Evolutionary conservation across 139 green algal genomes (phyloP).

Genomic region (Volvox africanus): DNA sequence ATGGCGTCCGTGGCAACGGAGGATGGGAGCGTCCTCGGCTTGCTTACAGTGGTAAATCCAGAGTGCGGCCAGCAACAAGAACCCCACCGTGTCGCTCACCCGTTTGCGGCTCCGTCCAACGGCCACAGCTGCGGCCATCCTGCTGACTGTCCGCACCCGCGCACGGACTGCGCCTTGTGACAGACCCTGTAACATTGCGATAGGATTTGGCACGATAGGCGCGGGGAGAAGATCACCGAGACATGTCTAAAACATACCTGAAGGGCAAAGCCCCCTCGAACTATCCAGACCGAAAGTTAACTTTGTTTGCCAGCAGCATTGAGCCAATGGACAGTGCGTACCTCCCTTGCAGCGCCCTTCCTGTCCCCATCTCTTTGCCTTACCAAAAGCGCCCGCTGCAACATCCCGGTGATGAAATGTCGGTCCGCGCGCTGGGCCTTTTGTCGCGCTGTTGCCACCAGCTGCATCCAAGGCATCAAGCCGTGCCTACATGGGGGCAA

Average conservation of each 20-base stretch:
- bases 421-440: not conserved
- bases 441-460: not conserved
- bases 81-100: not conserved
- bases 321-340: too few species aligned
- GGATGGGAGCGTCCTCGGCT: too few species aligned
- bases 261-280: too few species aligned
- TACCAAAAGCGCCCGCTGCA: not conserved
- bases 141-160: not conserved
- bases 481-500: not conserved
- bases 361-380: not conserved
- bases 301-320: too few species aligned
- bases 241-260: too few species aligned
- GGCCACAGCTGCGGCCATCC: slow-evolving; percentile 1
- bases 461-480: slow-evolving; percentile 10
- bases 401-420: not conserved
- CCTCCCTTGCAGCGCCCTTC: too few species aligned
- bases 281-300: too few species aligned
- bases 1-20: too few species aligned
- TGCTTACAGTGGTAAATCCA: too few species aligned
- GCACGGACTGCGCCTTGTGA: not conserved
- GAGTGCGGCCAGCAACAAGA: too few species aligned
- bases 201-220: too few species aligned
- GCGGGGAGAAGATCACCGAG: too few species aligned
- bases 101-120: not conserved
- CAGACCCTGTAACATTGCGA: not conserved